Conservation (phyloP, 202 grass and related monocot species). For the Hordeum pubiflorum region DNA sequence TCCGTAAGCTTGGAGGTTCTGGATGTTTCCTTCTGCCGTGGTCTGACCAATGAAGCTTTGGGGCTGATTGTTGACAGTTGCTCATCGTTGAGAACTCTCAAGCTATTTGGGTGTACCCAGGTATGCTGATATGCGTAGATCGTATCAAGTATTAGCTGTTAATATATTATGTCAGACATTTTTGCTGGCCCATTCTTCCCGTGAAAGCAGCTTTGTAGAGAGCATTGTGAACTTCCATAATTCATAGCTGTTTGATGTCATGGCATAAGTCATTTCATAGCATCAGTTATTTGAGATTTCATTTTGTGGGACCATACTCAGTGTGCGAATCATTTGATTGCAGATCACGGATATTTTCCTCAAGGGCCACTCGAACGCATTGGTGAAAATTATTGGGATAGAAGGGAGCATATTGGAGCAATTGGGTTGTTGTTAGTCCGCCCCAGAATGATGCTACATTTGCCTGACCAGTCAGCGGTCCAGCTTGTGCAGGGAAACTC, state of each 20-base stretch:
- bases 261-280: not conserved
- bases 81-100: conserved; percentile 56
- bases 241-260: not conserved
- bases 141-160: not conserved
- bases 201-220: not conserved
- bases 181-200: not conserved
- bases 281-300: not conserved
- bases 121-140: conserved; percentile 28
- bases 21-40: conserved; percentile 90
- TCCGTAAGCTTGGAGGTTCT: conserved; percentile 43
- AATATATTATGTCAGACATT: not conserved
- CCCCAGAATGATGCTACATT: conserved; percentile 3
- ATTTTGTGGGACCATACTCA: not conserved
- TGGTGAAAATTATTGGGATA: conserved; percentile 56
- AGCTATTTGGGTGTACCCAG: conserved; percentile 95
- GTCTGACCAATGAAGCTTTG: conserved; percentile 73
- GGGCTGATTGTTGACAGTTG: conserved; percentile 72
- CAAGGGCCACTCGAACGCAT: conserved; percentile 67
- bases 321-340: conserved; percentile 19
- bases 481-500: not conserved
- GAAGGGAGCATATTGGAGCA: conserved; percentile 46
- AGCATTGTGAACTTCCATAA: not conserved
- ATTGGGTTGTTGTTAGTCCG: conserved; percentile 19
- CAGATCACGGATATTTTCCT: conserved; percentile 77
- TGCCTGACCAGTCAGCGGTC: not conserved